A percentile compares a stretch with the other conserved stretches of the same genome.
These are phyloP conservation scores for Epichloe hybrida DNA, from an alignment of 2,329 filamentous ascomycete genomes.

Conservation along the genomic window DNA sequence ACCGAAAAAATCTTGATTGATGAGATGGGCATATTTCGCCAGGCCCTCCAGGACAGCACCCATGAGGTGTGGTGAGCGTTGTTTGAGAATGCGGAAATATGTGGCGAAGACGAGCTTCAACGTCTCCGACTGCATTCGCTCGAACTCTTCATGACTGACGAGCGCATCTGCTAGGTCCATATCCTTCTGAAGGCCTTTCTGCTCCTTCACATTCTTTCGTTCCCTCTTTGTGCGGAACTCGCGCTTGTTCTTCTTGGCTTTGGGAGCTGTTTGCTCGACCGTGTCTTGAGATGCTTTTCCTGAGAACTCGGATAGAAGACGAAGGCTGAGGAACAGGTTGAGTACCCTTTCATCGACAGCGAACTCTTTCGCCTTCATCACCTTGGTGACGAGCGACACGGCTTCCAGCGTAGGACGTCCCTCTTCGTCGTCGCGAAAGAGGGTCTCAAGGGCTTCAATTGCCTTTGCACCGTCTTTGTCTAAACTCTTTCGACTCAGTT, in stretches of 20 bases:
- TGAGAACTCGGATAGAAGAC: conserved; percentile 76
- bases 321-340: conserved; percentile 82
- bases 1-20: conserved; percentile 98
- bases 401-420: conserved; percentile 79
- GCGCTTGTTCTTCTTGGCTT: conserved; percentile 53
- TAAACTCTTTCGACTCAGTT: conserved; percentile 58
- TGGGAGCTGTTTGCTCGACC: conserved; percentile 38
- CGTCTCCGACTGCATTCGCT: conserved; percentile 89
- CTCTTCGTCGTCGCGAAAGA: conserved; percentile 82
- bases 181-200: conserved; percentile 80
- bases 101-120: conserved; percentile 89
- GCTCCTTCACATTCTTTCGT: conserved; percentile 72
- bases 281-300: conserved; percentile 68
- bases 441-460: conserved; percentile 59
- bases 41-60: conserved; percentile 92
- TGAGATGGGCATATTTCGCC: conserved; percentile 86
- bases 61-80: conserved; percentile 71
- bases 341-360: conserved; percentile 71
- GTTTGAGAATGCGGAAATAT: conserved; percentile 90
- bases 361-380: conserved; percentile 86
- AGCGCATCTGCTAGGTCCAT: conserved; percentile 85
- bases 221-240: conserved; percentile 83
- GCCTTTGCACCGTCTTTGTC: conserved; percentile 70
- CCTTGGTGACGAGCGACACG: conserved; percentile 72
- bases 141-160: conserved; percentile 83